A percentile compares a stretch with the other conserved stretches of the same genome.
These are phyloP conservation scores for Globisporangium cederbergense DNA, from an alignment of 352 stramenopile species.

Conservation along the genomic window DNA sequence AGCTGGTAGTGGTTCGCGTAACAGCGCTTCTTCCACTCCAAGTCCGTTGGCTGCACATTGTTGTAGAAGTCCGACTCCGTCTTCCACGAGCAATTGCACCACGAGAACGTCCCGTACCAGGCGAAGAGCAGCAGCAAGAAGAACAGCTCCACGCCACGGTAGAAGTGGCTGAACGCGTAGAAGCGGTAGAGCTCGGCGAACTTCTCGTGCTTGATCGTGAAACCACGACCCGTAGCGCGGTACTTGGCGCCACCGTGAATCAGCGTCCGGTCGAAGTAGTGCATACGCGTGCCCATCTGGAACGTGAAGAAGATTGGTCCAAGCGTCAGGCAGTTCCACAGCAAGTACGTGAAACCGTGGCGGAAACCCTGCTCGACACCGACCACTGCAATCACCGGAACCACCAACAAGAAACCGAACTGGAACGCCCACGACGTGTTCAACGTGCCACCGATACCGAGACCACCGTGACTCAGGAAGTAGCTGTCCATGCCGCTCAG, in stretches of 20 bases:
- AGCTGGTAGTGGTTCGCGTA: slow-evolving; percentile 84
- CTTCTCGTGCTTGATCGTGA: slow-evolving; percentile 98
- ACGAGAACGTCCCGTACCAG: slow-evolving; percentile 93
- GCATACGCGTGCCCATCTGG: slow-evolving; percentile 97
- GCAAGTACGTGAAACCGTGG: slow-evolving; percentile 89
- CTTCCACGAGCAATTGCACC: slow-evolving; percentile 86
- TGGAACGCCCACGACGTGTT: slow-evolving; percentile 96
- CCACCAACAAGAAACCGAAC: slow-evolving; percentile 95
- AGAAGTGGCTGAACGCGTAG: slow-evolving; percentile 97
- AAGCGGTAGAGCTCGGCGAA: slow-evolving; percentile 98
- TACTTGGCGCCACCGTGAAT: slow-evolving; percentile 98
- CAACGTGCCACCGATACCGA: slow-evolving; percentile 92
- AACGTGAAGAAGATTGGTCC: slow-evolving; percentile 99
- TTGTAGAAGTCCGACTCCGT: slow-evolving; percentile 73
- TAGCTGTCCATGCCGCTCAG: slow-evolving; percentile 91
- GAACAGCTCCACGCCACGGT: slow-evolving; percentile 95
- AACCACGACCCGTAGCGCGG: slow-evolving; percentile 96
- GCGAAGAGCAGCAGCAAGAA: slow-evolving; percentile 80
- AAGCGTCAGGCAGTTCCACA: slow-evolving; percentile 96
- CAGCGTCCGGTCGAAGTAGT: slow-evolving; percentile 98
- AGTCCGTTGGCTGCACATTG: slow-evolving; percentile 61
- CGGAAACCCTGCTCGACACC: slow-evolving; percentile 96
- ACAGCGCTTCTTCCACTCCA: slow-evolving; percentile 75
- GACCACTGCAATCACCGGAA: slow-evolving; percentile 93
- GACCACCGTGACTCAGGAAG: slow-evolving; percentile 88